A percentile compares a stretch with the other conserved stretches of the same genome.
These are phyloP conservation scores for Verticillium isaacii DNA, from an alignment of 2,329 filamentous ascomycete species.

Conservation along the genomic window DNA sequence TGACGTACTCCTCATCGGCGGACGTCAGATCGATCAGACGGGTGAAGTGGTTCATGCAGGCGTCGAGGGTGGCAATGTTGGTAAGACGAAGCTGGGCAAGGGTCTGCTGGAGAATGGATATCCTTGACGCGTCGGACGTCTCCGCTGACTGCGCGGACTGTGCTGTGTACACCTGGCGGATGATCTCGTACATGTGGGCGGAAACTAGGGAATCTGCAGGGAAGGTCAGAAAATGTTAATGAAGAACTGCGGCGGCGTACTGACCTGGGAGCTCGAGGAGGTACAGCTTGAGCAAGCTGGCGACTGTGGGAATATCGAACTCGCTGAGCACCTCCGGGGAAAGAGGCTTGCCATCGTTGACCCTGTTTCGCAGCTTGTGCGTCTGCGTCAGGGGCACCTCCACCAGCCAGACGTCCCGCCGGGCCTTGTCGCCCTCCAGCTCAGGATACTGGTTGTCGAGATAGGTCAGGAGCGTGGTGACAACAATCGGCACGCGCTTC, in stretches of 20 bases:
- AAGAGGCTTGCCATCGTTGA: slow-evolving; percentile 85
- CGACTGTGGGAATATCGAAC: slow-evolving; percentile 92
- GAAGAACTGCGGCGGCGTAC: slow-evolving; percentile 24
- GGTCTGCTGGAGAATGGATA: slow-evolving; percentile 91
- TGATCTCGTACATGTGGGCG: slow-evolving; percentile 96
- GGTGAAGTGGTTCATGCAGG: slow-evolving; percentile 96
- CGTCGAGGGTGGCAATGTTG: slow-evolving; percentile 98
- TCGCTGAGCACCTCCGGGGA: slow-evolving; percentile 72
- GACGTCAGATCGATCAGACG: slow-evolving; percentile 94
- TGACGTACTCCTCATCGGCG: slow-evolving; percentile 81
- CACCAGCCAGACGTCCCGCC: slow-evolving; percentile 88
- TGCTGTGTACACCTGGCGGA: slow-evolving; percentile 91
- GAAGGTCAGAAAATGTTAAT: background rate
- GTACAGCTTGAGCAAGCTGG: slow-evolving; percentile 89
- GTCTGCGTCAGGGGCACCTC: slow-evolving; percentile 83
- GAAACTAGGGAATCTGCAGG: slow-evolving; percentile 87
- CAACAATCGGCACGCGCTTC: slow-evolving; percentile 88
- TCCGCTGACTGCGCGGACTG: slow-evolving; percentile 43
- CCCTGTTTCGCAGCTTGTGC: slow-evolving; percentile 73
- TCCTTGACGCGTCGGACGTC: slow-evolving; percentile 69
- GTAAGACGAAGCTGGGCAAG: slow-evolving; percentile 90
- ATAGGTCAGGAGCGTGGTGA: slow-evolving; percentile 91
- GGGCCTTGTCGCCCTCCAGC: slow-evolving; percentile 90
- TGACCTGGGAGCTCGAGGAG: slow-evolving; percentile 88
- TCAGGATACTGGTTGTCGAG: slow-evolving; percentile 96